Evolutionary conservation across 1,284 basidiomycete species (phyloP), one percentile per base, ranked within the genome.

Genomic region (Mrakiaceae sp.): DNA sequence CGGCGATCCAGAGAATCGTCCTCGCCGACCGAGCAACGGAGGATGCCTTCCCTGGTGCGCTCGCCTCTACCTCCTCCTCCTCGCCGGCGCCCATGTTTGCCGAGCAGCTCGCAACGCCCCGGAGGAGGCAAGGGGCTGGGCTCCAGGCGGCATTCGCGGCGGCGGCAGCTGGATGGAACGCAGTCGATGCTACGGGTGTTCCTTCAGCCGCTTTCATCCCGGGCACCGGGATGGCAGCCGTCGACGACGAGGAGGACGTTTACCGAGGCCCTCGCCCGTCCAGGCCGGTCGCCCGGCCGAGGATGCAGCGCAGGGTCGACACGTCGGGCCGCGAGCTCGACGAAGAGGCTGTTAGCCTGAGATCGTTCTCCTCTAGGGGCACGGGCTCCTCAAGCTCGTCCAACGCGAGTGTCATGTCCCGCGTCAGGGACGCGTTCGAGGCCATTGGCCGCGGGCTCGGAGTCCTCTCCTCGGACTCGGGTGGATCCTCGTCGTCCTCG

Each of bases 101-200:
- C 1, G 64, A 66, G 52, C 64, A 66, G 46, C 57, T 66, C 40
- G 62, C 55, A 4, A 66, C 64, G 4, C 64, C 64, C 39, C 64
- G 64, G 14, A 27, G 60, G 5, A 49, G 54, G 48, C 16, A 12
- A n/a, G 42, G 55, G 12, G 43, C 55, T 5, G 12, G n/a, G 11
- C 46, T 43, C 1, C 14, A 12, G 3, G 16, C 55, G 43, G 39
- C n/a, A 10, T 40, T 14, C 8, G 55, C n/a, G 14, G 10, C 5
- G 39, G 8, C 40, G 60, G 6, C 60, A 47, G 16, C 42, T 53
- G 39, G 27, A 27, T 27, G 27, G 27, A 27, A 27, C 27, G 27
- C 48, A 5, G n/a, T 10, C 16, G 12, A 54, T 7, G 7, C 39
- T 16, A n/a, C 55, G 27, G 7, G 6, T n/a, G 6, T 9, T 46